These are phyloP conservation scores for Calonectria pteridis DNA, from an alignment of 2,329 filamentous ascomycete genomes.

Conservation along the genomic window DNA sequence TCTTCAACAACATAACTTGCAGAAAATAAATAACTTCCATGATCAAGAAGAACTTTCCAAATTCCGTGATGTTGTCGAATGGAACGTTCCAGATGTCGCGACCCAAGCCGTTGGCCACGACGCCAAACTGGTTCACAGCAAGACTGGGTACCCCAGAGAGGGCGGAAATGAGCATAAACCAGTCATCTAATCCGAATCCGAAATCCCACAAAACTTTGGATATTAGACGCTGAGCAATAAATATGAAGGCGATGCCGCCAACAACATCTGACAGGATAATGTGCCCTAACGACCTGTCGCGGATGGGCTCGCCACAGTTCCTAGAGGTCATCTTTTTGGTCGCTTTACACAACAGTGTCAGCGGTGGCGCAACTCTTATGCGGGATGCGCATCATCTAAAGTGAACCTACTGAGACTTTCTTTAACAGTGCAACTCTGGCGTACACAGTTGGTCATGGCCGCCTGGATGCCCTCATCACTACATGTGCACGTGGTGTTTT, in stretches of 20 bases:
- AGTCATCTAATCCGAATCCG: background rate
- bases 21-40: background rate
- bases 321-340: background rate
- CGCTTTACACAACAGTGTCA: background rate
- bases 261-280: background rate
- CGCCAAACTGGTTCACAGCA: background rate
- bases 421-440: background rate
- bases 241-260: background rate
- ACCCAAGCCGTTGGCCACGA: background rate
- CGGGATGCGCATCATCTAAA: too few species aligned
- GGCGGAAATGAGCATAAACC: background rate
- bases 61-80: background rate
- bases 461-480: background rate
- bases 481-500: background rate
- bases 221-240: background rate
- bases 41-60: background rate
- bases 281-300: background rate
- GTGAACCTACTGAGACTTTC: background rate
- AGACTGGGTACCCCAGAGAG: background rate
- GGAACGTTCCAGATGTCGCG: background rate
- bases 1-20: constrained; percentile 1
- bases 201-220: background rate
- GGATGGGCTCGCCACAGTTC: background rate
- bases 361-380: background rate
- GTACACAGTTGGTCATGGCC: background rate